Evolutionary conservation across 179 eudicot genomes (phyloP), one percentile per base, ranked within the genome.

Genomic region (Spinacia oleracea): DNA sequence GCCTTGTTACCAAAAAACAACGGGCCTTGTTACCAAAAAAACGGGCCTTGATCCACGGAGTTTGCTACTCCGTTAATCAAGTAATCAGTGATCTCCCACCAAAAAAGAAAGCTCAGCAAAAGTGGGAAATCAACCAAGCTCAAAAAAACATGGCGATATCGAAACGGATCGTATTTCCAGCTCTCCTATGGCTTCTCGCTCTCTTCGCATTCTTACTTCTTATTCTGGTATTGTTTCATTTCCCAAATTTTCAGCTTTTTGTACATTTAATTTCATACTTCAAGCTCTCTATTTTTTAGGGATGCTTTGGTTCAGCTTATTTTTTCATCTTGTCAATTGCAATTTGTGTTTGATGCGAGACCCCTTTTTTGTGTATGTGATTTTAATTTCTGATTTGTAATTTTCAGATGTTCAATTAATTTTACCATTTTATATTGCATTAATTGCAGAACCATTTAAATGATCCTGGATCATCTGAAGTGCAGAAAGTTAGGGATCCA

Each of bases 371-470:
- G 0, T 11, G 23, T n/a, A 3, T 59, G 9, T 9, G 34, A 14
- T 62, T 29, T 65, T n/a, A 4, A 15, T 65, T 31, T 14, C 3
- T 12, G 38, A 35, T 66, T 20, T 38, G 9, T 9, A 21, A 9
- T 18, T 20, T 20, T 40, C 1, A 0, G 21, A 11, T 12, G n/a
- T 35, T 4, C 23, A n/a, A 12, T 16, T 40, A 20, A 67, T 40
- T 6, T 5, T 48, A 15, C 53, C 53, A 48, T 14, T 48, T 48
- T 48, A 5, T 15, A 48, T 48, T 15, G 53, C 15, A 48, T 18
- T 15, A 48, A 48, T 48, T 81, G 82, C 83, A 87, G 89, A 84
- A 84, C 35, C 79, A 85, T 83, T 87, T 87, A 63, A 85, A 66
- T 87, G 89, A 87, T 43, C 73, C 87, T 69, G 80, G 75, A 21